Conservation (phyloP, 2,329 filamentous ascomycete species). For the Coniochaeta ligniaria region DNA sequence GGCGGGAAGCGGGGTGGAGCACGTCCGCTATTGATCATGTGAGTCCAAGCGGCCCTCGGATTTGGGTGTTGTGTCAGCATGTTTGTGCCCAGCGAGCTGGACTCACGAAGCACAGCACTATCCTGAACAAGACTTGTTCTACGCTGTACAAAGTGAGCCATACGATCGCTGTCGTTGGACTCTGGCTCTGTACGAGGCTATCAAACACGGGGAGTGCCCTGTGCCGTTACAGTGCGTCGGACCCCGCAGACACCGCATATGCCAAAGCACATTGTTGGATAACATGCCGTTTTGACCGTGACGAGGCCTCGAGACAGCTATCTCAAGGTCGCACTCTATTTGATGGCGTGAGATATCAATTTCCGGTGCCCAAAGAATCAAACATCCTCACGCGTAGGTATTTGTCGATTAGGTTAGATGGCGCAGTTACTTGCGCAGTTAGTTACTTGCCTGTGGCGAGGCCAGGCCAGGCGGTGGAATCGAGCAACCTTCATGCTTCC, state of each 20-base stretch:
- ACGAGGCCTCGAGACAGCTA: background rate
- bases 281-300: background rate
- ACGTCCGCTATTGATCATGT: conserved; percentile 3
- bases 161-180: background rate
- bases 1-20: conserved; percentile 3
- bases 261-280: background rate
- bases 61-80: background rate
- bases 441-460: background rate
- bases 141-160: background rate
- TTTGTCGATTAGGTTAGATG: background rate
- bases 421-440: too few species aligned
- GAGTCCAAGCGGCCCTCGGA: background rate
- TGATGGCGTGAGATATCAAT: background rate
- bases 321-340: background rate
- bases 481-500: background rate
- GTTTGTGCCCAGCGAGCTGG: background rate
- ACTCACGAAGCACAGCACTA: background rate
- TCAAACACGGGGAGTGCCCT: background rate
- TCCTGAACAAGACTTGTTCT: background rate
- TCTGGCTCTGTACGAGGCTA: background rate
- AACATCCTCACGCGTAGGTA: background rate
- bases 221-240: background rate
- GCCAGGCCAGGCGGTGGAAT: background rate
- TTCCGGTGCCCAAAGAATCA: background rate
- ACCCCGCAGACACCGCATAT: background rate